A percentile compares a stretch with the other conserved stretches of the same genome.
Evolutionary conservation across 2,329 filamentous ascomycete genomes (phyloP).

Genomic region (Cylindrodendrum hubeiense): DNA sequence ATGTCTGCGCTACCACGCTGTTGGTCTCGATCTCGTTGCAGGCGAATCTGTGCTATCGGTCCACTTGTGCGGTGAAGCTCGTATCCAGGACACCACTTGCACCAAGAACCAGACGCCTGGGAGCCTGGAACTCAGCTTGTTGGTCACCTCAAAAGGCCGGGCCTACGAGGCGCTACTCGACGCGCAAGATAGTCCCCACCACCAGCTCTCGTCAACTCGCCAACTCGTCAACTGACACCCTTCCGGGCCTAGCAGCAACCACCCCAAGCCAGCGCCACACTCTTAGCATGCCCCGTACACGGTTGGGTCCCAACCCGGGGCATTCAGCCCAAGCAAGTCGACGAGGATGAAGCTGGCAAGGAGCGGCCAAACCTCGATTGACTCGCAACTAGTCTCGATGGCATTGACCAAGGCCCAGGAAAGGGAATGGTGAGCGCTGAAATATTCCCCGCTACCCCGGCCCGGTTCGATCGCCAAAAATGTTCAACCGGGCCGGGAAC

Average conservation of each 20-base stretch:
- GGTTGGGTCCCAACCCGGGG: constrained; percentile 26
- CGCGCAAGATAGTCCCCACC: constrained; percentile 25
- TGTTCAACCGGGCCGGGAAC: constrained; percentile 31
- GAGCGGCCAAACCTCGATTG: constrained; percentile 17
- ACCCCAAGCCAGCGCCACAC: constrained; percentile 34
- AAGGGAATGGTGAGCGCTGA: constrained; percentile 25
- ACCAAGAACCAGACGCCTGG: not conserved
- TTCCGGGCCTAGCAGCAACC: constrained; percentile 22
- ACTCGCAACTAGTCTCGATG: constrained; percentile 16
- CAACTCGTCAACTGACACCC: constrained; percentile 41
- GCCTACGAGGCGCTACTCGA: constrained; percentile 30
- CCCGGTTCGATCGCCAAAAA: constrained; percentile 35
- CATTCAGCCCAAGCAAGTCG: constrained; percentile 20
- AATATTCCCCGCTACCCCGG: constrained; percentile 42
- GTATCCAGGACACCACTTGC: constrained; percentile 26
- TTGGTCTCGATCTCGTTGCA: constrained; percentile 37
- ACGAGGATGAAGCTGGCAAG: constrained; percentile 33
- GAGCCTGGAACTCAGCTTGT: not conserved
- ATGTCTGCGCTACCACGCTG: constrained; percentile 30
- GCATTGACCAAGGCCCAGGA: constrained; percentile 26
- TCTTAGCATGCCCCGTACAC: constrained; percentile 27
- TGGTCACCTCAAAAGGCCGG: not conserved
- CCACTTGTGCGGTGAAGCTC: constrained; percentile 28
- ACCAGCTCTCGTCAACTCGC: constrained; percentile 12
- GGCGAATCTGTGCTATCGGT: constrained; percentile 26